phyloP scores from a whole-genome alignment of 1,139 yeast species.

The Taphrina wiesneri region DNA sequence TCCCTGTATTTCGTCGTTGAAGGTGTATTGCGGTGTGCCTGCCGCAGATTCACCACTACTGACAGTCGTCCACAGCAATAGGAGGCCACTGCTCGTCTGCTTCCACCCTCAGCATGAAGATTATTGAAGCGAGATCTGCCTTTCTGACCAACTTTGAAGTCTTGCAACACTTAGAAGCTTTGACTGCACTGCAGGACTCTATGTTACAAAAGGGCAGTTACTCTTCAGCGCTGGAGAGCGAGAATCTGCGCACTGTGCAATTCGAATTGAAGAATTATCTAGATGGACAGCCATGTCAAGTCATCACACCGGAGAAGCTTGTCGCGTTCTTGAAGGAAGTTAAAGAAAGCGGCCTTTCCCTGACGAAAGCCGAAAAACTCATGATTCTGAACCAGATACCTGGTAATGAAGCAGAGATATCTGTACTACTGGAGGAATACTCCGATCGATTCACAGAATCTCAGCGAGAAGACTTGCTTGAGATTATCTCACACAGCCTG shows the following conservation, averaged over 20 bases:
- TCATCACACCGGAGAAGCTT: constrained; percentile 1
- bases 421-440: constrained; percentile 33
- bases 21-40: no score
- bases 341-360: not conserved
- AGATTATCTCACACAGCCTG: constrained; percentile 3
- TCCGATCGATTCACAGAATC: constrained; percentile 30
- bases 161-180: constrained; percentile 23
- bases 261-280: constrained; percentile 30
- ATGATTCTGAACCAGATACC: constrained; percentile 34
- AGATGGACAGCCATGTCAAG: constrained; percentile 8
- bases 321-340: not conserved
- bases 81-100: no score
- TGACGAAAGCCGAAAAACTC: constrained; percentile 35
- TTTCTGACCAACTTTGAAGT: constrained; percentile 35
- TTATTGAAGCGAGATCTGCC: constrained; percentile 30
- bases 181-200: constrained; percentile 25
- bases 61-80: no score
- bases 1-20: no score
- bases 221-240: constrained; percentile 27
- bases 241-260: constrained; percentile 35
- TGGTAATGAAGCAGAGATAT: constrained; percentile 30
- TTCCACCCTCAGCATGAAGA: constrained; percentile 11
- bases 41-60: no score
- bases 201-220: constrained; percentile 19
- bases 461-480: constrained; percentile 15